Evolutionary conservation across 345 rosid genomes (phyloP).

Genomic region (Hibiscus syriacus): DNA sequence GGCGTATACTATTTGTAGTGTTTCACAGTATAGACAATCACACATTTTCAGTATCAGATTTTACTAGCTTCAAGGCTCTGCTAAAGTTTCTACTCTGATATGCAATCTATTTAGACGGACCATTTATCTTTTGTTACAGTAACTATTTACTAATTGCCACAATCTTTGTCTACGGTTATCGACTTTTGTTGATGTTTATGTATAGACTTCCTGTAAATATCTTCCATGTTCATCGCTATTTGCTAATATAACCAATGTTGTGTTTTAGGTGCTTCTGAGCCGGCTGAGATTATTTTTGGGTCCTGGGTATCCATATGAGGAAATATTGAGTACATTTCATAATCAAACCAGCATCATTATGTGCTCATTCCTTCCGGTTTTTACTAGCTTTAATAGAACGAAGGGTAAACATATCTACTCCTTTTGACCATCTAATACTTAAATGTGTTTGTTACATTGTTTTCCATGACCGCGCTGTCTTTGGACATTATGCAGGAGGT

Average conservation of each 20-base stretch:
- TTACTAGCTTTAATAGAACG: conserved; percentile 64
- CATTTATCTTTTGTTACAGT: too few species aligned
- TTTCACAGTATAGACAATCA: background rate
- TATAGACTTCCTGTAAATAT: background rate
- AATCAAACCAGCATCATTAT: conserved; percentile 77
- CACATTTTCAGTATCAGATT: background rate
- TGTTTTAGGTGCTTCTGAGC: conserved; percentile 61
- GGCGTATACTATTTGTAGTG: background rate
- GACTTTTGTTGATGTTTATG: background rate
- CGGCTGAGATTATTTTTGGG: conserved; percentile 83
- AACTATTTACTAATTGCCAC: too few species aligned
- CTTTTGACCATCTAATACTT: background rate
- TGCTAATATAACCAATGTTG: background rate
- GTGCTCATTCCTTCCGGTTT: conserved; percentile 72
- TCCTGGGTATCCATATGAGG: conserved; percentile 93
- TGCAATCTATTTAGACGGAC: too few species aligned
- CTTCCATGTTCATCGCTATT: background rate
- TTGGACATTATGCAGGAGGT: conserved; percentile 48
- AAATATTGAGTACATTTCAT: conserved; percentile 77
- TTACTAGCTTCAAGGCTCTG: background rate
- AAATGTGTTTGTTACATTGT: conserved; percentile 7
- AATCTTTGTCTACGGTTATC: background rate
- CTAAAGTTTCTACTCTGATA: background rate
- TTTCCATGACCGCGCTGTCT: conserved; percentile 5
- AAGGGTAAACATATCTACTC: conserved; percentile 35